A percentile compares a stretch with the other conserved stretches of the same genome.
Conservation (phyloP, 2,329 filamentous ascomycete genomes). For the Fusarium compactum region DNA sequence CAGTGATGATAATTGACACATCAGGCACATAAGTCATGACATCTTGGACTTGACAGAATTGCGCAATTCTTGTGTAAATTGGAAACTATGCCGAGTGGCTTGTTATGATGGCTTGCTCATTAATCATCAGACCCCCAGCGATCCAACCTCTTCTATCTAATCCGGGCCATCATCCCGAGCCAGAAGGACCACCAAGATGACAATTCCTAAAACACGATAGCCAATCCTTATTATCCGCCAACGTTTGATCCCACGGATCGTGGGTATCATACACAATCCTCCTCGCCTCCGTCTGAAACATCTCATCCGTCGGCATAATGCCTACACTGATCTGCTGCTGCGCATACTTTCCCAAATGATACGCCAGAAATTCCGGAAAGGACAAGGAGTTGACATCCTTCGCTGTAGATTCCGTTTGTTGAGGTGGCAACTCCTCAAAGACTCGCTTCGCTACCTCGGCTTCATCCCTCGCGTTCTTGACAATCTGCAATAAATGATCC, state of each 20-base stretch:
- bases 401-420: not conserved
- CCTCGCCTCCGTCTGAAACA: constrained; percentile 47
- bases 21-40: not conserved
- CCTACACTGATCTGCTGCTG: constrained; percentile 40
- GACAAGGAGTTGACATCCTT: constrained; percentile 6
- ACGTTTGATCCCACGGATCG: constrained; percentile 46
- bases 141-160: too few relatives aligned
- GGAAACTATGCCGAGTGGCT: not conserved
- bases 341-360: constrained; percentile 42
- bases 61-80: not conserved
- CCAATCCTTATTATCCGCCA: constrained; percentile 49
- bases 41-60: not conserved
- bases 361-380: constrained; percentile 31
- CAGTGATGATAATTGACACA: not conserved
- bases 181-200: not conserved
- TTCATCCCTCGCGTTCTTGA: not conserved
- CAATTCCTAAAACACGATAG: constrained; percentile 41
- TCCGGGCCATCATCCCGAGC: not conserved
- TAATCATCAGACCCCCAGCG: too few relatives aligned
- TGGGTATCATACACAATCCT: constrained; percentile 42
- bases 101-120: too few relatives aligned
- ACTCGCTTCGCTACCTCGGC: not conserved
- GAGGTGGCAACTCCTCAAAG: not conserved
- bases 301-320: constrained; percentile 42
- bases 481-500: constrained; percentile 43